Percentiles rank a stretch among this genome's conserved stretches.
phyloP scores from a whole-genome alignment of 192 early-diverging fungal genomes.

The Linnemannia zychae region DNA sequence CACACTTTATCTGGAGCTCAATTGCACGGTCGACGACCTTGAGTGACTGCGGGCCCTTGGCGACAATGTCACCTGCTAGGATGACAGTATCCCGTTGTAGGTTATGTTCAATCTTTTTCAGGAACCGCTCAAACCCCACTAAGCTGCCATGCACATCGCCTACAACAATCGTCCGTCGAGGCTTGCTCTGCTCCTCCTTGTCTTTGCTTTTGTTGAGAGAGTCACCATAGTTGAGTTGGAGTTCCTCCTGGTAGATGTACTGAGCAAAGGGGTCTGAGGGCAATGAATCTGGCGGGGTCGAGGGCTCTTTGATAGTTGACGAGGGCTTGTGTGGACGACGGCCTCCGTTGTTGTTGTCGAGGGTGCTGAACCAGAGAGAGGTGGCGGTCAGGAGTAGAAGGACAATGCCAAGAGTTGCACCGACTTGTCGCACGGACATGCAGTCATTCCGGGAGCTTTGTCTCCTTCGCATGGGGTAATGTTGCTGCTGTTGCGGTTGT shows the following conservation, averaged over 20 bases:
- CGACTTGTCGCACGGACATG: slow-evolving; percentile 8
- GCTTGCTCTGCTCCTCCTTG: background rate
- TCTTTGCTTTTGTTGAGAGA: background rate
- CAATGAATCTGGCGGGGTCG: slow-evolving; percentile 29
- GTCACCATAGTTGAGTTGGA: background rate
- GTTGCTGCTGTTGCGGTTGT: background rate
- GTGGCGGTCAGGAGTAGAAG: slow-evolving; percentile 4
- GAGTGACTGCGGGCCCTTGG: slow-evolving; percentile 73
- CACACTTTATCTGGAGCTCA: slow-evolving; percentile 63
- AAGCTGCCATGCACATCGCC: slow-evolving; percentile 80
- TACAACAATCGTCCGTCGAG: slow-evolving; percentile 69
- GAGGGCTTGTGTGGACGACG: background rate
- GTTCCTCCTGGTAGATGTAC: slow-evolving; percentile 47
- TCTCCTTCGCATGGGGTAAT: background rate
- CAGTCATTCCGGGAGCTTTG: background rate
- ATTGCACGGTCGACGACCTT: slow-evolving; percentile 68
- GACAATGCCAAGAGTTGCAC: slow-evolving; percentile 7
- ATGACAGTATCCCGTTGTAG: slow-evolving; percentile 65
- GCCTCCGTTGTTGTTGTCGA: background rate
- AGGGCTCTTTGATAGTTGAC: slow-evolving; percentile 24
- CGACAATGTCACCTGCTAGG: slow-evolving; percentile 75
- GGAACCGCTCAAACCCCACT: slow-evolving; percentile 65
- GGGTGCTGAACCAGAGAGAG: background rate
- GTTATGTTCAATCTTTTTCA: slow-evolving; percentile 60
- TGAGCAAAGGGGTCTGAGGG: slow-evolving; percentile 47